Evolutionary conservation across 768 basidiomycete genomes (phyloP).

Genomic region (Lactarius trivialis): DNA sequence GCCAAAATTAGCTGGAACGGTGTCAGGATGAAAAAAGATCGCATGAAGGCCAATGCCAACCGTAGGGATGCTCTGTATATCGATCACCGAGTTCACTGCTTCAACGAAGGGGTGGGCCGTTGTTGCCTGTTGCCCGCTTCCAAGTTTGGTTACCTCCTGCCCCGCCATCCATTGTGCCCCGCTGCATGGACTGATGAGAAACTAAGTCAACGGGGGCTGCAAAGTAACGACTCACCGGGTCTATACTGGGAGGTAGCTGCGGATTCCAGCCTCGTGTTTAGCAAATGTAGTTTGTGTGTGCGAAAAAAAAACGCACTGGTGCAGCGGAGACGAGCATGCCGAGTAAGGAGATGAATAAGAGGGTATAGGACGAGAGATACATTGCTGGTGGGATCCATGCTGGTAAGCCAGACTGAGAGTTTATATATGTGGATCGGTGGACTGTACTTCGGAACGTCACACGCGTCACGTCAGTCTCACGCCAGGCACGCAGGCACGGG

Average conservation of each 20-base stretch:
- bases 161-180: too few relatives aligned
- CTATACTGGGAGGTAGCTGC: neutral
- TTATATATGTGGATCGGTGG: neutral
- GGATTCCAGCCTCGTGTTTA: neutral
- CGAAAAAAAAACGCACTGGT: neutral
- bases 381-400: neutral
- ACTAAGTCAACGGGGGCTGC: neutral
- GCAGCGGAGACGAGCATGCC: neutral
- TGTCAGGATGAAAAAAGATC: neutral
- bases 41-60: neutral
- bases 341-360: slow-evolving; percentile 2
- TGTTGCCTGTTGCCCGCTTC: neutral
- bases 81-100: neutral
- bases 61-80: neutral
- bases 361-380: slow-evolving; percentile 1
- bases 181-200: neutral
- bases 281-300: too few relatives aligned
- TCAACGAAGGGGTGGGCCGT: neutral
- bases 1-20: neutral
- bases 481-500: neutral
- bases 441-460: neutral
- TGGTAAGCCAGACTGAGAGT: neutral
- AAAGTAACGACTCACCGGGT: neutral
- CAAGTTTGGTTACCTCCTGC: too few relatives aligned
- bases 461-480: neutral